Base-by-base conservation (phyloP, 2,329 filamentous ascomycete species). In the Curvularia hawaiiensis region DNA sequence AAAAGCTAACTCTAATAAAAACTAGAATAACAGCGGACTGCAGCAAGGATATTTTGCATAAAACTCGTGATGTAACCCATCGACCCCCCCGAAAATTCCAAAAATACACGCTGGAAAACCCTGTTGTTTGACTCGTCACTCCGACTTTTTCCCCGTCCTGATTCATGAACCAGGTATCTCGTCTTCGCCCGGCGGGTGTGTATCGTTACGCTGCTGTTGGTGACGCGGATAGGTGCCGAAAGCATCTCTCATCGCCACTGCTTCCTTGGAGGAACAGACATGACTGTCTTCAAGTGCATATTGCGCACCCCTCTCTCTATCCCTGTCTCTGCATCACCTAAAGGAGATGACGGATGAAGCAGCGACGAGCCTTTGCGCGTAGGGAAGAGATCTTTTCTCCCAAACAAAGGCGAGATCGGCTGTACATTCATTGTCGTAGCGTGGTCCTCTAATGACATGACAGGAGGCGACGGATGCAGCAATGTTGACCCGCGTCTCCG, bases 331-430 rank as follows among this genome's bases (percentile, higher is more conserved):
- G 3, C 8, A 5, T 52, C 54, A 38, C 18, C 52, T 3, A 35
- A 20, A 24, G 65, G 65, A 12, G 58, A 46, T 7, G 67, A 70
- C 11, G 67, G 67, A 49, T 69, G 67, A 7, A 70, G 58, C 7
- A 69, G 66, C 12, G 67, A 66, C 16, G 64, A 67, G 39, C 45
- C 49, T 41, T 46, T 50, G 50, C 14, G 45, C 9, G 18, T 18
- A 20, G 28, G 22, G n/a, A 11, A 41, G 12, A 28, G 31, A 26
- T 12, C 14, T 16, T 10, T 43, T 12, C 10, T 35, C 7, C 14
- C 33, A 35, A n/a, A 35, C 4, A 35, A 10, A 6, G 33, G 33
- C 12, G 33, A 16, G 14, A 35, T n/a, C 14, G 33, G 14, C 12
- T 8, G 33, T 35, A 10, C 10, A 35, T 35, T n/a, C 33, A 16